A percentile compares a stretch with the other conserved stretches of the same genome.
phyloP scores from a whole-genome alignment of 129 eudicot species.

The Chrysanthemum lavandulifolium region DNA sequence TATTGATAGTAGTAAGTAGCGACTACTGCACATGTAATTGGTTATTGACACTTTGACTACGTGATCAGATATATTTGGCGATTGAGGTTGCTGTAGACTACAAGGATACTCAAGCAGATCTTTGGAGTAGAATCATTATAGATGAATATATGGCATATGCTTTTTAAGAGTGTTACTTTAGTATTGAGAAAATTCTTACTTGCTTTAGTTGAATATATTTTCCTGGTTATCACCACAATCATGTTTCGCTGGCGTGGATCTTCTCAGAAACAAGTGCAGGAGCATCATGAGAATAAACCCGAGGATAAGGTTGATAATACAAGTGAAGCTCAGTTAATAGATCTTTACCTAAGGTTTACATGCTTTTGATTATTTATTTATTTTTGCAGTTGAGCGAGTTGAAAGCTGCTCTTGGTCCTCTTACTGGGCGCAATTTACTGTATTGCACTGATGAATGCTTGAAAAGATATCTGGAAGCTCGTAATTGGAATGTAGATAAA shows the following conservation, averaged over 20 bases:
- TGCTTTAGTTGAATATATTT: no score
- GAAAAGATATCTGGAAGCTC: slow-evolving; percentile 66
- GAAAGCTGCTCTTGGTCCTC: slow-evolving; percentile 45
- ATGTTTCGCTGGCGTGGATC: slow-evolving; percentile 56
- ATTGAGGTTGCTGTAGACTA: no score
- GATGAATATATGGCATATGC: no score
- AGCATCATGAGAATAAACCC: slow-evolving; percentile 41
- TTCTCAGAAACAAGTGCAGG: slow-evolving; percentile 39
- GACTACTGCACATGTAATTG: no score
- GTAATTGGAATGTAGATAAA: slow-evolving; percentile 73
- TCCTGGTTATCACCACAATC: slow-evolving; percentile 9
- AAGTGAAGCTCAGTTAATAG: not conserved
- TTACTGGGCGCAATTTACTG: slow-evolving; percentile 41
- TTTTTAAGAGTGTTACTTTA: no score
- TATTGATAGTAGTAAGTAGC: no score
- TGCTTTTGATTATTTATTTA: not conserved
- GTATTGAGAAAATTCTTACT: no score
- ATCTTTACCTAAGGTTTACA: not conserved
- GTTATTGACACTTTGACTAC: no score
- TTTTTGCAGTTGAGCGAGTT: slow-evolving; percentile 46
- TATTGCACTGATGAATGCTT: slow-evolving; percentile 61
- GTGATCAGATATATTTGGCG: no score
- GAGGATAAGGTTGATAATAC: slow-evolving; percentile 41
- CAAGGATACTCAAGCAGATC: no score
- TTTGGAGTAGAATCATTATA: no score